Evolutionary conservation across 495 filamentous ascomycete genomes (phyloP).

Genomic region (Penicillium soppii): DNA sequence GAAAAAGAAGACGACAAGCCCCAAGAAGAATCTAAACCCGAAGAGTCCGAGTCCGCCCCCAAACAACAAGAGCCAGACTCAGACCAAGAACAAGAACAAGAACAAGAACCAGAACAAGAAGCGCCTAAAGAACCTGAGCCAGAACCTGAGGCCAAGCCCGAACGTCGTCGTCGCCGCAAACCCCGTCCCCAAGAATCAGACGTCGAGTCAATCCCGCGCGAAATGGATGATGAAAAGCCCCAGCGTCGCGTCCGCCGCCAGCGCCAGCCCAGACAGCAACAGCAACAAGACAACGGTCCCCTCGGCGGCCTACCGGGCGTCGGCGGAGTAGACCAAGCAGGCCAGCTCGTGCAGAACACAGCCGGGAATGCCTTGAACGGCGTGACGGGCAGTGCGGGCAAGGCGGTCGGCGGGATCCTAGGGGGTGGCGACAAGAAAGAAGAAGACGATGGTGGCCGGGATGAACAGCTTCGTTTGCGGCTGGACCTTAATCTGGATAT

Average conservation of each 20-base stretch:
- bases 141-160: slow-evolving; percentile 28
- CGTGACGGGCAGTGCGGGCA: slow-evolving; percentile 56
- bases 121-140: slow-evolving; percentile 19
- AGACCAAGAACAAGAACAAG: slow-evolving; percentile 10
- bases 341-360: slow-evolving; percentile 62
- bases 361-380: slow-evolving; percentile 59
- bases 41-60: slow-evolving; percentile 12
- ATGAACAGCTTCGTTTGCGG: slow-evolving; percentile 73
- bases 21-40: slow-evolving; percentile 13
- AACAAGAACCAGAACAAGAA: slow-evolving; percentile 10
- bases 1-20: slow-evolving; percentile 17
- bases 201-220: slow-evolving; percentile 35
- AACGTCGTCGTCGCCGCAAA: too few relatives aligned
- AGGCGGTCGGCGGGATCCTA: slow-evolving; percentile 53
- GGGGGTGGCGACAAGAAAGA: slow-evolving; percentile 41
- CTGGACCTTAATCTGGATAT: slow-evolving; percentile 87
- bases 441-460: slow-evolving; percentile 49
- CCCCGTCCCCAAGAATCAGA: slow-evolving; percentile 40
- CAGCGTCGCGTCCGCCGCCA: slow-evolving; percentile 37
- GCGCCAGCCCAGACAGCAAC: slow-evolving; percentile 27
- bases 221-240: slow-evolving; percentile 40
- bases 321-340: slow-evolving; percentile 56
- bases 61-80: slow-evolving; percentile 20
- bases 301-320: slow-evolving; percentile 55
- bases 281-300: slow-evolving; percentile 41